Base-by-base conservation (phyloP, 2,329 filamentous ascomycete species). In the Fusarium pilosicola region DNA sequence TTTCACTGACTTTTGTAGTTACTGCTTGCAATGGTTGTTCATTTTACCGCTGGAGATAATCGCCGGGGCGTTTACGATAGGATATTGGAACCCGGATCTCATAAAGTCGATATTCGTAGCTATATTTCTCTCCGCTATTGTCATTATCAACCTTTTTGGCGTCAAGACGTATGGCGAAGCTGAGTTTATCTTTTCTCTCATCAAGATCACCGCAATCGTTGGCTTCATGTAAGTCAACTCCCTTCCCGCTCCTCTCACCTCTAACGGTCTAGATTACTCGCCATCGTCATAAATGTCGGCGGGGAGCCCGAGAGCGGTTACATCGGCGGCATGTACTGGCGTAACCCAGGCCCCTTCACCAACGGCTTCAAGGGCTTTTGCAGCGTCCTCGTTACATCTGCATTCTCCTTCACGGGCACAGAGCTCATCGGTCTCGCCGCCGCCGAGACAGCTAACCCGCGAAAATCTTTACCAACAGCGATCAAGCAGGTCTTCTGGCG, bases 401-500 rank as follows among this genome's bases (percentile, higher is more conserved):
- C 92, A 15, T 94, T 94, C 76, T 87, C 93, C 65, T 95, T 94
- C 75, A 90, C 91, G 1, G 93, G 93, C 20, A 94, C 92, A 3
- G 93, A 95, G 79, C 86, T 94, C 5, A 92, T 94, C 56, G 93
- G 93, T 61, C 88, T 95, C 17, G 92, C 93, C 6, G 93, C 93
- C 2, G 93, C 93, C 44, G 93, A 95, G 80, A 93, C 93, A 0
- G 90, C 88, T 26, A 94, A 94, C 77, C 93, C 93, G 4, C 88
- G 92, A 60, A 94, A 96, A 79, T 93, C 92, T 1, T 86, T 98
- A 1, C 95, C 95, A 0, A 94, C 91, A 0, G 95, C 95, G 10
- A 92, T 97, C 78, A 97, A 97, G 84, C 95, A 97, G 80, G 94
- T 97, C 24, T 97, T 97, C 82, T 98, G 95, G 95, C 92, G 95